Percentiles rank a stretch among this genome's conserved stretches.
Evolutionary conservation across 148 eudicot species (phyloP).

Genomic region (Chenopodium album): DNA sequence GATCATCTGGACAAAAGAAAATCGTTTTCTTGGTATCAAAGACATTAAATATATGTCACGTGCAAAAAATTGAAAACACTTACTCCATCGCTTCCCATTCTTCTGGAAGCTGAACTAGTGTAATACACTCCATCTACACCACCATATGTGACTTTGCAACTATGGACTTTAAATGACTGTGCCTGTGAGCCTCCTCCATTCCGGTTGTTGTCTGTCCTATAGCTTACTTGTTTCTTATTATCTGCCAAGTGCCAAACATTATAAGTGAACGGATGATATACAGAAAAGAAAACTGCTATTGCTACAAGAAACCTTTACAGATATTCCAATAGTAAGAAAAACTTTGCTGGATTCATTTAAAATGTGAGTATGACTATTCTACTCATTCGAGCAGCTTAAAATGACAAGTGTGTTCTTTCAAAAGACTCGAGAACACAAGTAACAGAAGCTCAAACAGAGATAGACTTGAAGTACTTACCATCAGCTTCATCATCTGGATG

Average conservation of each 20-base stretch:
- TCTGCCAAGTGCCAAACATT: conserved; percentile 34
- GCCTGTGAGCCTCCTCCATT: conserved; percentile 29
- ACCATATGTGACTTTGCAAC: conserved; percentile 73
- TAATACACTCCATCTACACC: conserved; percentile 80
- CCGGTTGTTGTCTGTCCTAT: conserved; percentile 28
- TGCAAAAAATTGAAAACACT: conserved; percentile 10
- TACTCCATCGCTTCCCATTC: conserved; percentile 72
- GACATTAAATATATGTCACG: background rate
- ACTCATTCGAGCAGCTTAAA: no score
- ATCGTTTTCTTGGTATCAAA: background rate
- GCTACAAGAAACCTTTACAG: background rate
- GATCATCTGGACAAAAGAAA: conserved; percentile 41
- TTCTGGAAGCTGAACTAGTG: conserved; percentile 54
- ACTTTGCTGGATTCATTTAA: no score
- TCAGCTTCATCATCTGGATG: conserved; percentile 72
- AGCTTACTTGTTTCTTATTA: conserved; percentile 19
- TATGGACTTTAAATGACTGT: conserved; percentile 39
- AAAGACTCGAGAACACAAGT: background rate
- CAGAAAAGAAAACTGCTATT: background rate
- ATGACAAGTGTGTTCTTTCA: no score
- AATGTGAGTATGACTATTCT: no score
- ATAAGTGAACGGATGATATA: background rate
- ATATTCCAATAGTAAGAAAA: background rate
- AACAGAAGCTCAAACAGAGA: background rate
- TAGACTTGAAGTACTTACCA: conserved; percentile 44